Percentiles rank a stretch among this genome's conserved stretches.
phyloP scores from a whole-genome alignment of 495 filamentous ascomycete species.

The Aspergillus leporis region DNA sequence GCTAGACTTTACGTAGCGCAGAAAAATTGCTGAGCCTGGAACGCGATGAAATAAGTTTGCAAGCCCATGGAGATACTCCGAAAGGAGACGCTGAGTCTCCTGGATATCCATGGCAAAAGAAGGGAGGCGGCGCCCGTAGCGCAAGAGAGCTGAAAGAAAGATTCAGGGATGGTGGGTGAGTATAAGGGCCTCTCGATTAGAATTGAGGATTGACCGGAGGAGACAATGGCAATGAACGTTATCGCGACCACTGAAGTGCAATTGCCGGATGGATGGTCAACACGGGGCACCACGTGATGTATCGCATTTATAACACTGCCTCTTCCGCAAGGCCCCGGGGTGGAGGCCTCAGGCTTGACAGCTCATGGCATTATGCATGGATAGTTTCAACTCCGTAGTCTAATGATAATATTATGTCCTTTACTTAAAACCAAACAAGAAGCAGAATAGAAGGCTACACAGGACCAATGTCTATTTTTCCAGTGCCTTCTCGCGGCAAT shows the following conservation, averaged over 20 bases:
- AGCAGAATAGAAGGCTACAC: too few relatives aligned
- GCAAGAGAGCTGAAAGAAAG: conserved; percentile 4
- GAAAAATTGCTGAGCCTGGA: conserved; percentile 89
- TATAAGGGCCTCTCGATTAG: neutral
- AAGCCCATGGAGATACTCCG: conserved; percentile 64
- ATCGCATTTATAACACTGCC: neutral
- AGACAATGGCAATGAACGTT: neutral
- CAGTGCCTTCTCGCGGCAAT: neutral
- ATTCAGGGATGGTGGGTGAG: conserved; percentile 7
- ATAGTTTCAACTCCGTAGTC: too few relatives aligned
- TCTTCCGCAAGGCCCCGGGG: neutral
- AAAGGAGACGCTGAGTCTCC: conserved; percentile 71
- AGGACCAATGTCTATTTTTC: neutral
- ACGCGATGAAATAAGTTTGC: conserved; percentile 78
- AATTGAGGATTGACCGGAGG: neutral
- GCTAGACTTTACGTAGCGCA: conserved; percentile 92
- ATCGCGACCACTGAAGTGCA: neutral
- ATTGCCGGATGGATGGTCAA: neutral
- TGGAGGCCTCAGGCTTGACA: too few relatives aligned
- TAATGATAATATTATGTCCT: too few relatives aligned
- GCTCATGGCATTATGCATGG: too few relatives aligned
- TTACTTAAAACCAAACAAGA: too few relatives aligned
- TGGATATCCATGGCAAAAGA: conserved; percentile 69
- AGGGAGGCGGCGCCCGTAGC: conserved; percentile 21
- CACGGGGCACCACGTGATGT: neutral